Percentiles rank a stretch among this genome's conserved stretches.
Evolutionary conservation across 768 basidiomycete species (phyloP).

Genomic region (Kwoniella shandongensis): DNA sequence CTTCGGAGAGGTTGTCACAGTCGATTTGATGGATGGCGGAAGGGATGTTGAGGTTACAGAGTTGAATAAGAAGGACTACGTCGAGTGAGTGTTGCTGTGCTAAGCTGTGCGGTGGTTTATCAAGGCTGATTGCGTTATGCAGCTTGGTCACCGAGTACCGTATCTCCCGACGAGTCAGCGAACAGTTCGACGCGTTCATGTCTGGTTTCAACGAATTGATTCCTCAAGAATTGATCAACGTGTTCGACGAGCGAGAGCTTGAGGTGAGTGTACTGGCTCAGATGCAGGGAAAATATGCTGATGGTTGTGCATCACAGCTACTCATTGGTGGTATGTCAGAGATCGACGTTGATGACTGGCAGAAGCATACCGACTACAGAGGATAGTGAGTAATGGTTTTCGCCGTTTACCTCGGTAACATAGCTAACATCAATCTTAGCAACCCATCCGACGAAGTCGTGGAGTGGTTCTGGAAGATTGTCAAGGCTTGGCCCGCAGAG

Average conservation of each 20-base stretch:
- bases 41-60: slow-evolving; percentile 83
- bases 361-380: slow-evolving; percentile 97
- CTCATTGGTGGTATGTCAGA: slow-evolving; percentile 99
- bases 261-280: slow-evolving; percentile 56
- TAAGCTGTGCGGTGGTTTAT: too few relatives aligned
- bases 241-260: slow-evolving; percentile 97
- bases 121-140: slow-evolving; percentile 13
- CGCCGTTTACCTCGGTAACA: not conserved
- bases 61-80: slow-evolving; percentile 99
- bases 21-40: slow-evolving; percentile 89
- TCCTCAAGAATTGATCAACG: slow-evolving; percentile 94
- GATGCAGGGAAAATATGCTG: not conserved
- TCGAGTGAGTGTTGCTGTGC: slow-evolving; percentile 60
- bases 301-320: slow-evolving; percentile 54
- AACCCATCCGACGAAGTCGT: slow-evolving; percentile 61
- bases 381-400: slow-evolving; percentile 53
- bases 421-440: slow-evolving; percentile 11
- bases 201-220: slow-evolving; percentile 99
- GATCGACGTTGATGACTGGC: slow-evolving; percentile 99
- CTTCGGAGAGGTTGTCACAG: slow-evolving; percentile 96
- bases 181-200: slow-evolving; percentile 99
- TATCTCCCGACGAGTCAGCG: slow-evolving; percentile 93
- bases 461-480: slow-evolving; percentile 99
- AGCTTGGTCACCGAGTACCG: slow-evolving; percentile 87
- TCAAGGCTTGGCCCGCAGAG: slow-evolving; percentile 96